Evolutionary conservation across 1,284 basidiomycete species (phyloP).

Genomic region (Fistulinella cinereoalba): DNA sequence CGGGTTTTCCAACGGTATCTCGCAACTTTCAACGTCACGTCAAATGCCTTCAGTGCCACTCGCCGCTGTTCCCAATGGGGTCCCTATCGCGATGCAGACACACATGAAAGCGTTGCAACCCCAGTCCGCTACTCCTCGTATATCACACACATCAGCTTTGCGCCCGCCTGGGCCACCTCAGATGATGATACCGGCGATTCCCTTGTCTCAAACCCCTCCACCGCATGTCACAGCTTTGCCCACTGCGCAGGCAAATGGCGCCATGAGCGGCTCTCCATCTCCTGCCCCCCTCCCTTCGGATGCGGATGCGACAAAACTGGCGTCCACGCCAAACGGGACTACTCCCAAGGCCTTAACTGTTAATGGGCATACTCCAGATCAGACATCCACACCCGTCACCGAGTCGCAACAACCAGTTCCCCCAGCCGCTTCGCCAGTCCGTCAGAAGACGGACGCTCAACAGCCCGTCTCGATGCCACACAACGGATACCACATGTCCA

Average conservation of each 20-base stretch:
- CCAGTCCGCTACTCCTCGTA: constrained; percentile 47
- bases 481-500: constrained; percentile 48
- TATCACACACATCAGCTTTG: constrained; percentile 45
- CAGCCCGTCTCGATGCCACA: constrained; percentile 32
- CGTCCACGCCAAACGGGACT: constrained; percentile 18
- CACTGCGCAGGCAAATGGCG: constrained; percentile 9
- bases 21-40: constrained; percentile 25
- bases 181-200: constrained; percentile 24
- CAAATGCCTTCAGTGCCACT: constrained; percentile 26
- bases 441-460: constrained; percentile 46
- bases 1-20: constrained; percentile 27
- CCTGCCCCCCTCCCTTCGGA: constrained; percentile 25
- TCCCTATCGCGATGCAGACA: constrained; percentile 50
- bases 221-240: constrained; percentile 9
- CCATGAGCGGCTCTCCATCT: constrained; percentile 14
- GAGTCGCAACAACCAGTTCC: constrained; percentile 19
- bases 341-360: constrained; percentile 16
- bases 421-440: constrained; percentile 30
- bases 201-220: constrained; percentile 21
- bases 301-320: constrained; percentile 20
- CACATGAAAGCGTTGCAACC: constrained; percentile 55
- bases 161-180: constrained; percentile 35
- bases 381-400: constrained; percentile 13
- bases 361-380: constrained; percentile 34
- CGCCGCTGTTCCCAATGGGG: constrained; percentile 36